Evolutionary conservation across 208 protist genomes (phyloP), one percentile per base, ranked within the genome.

Genomic region (Crithidia expoeki): DNA sequence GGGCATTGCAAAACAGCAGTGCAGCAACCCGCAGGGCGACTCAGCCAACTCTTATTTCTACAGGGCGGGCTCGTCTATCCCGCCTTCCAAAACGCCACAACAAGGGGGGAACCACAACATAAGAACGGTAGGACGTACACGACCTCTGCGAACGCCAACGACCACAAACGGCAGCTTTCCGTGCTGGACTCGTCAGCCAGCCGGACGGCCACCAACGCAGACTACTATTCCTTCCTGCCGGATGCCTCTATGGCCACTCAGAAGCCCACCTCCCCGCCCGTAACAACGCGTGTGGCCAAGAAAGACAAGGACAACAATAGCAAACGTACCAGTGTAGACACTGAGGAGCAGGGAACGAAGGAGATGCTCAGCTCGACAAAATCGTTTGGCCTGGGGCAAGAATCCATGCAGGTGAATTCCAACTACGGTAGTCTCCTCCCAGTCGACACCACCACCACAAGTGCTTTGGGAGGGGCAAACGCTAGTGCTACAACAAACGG

Each of bases 211-310:
- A 47, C 12, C 32, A 52, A 50, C 0, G 57, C 28, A 5, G 61
- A 27, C 23, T 51, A 36, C 52, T 62, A 68, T 38, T 62, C 59
- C 30, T 55, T 52, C 19, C 51, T 68, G 12, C 68, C 60, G 10
- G 55, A 74, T 23, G 40, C 59, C n/a, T 74, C 68, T 11, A 33
- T 62, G 30, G 14, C 51, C 28, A 68, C 68, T 10, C 68, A 68
- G 36, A 60, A 50, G 51, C 60, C 68, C 14, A 14, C 9, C 21
- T 55, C 34, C 49, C 36, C 51, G 2, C 68, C 32, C 10, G 1
- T 17, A 4, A 56, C 51, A 27, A 27, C 57, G 34, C 50, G 38
- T 3, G 57, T 17, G n/a, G 57, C 46, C 38, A 30, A 30, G 25
- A 19, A 50, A 25, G 12, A 0, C 6, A 4, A 33, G 12, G 38